Evolutionary conservation across 441 rosid genomes (phyloP).

Genomic region (Melianthus villosus): DNA sequence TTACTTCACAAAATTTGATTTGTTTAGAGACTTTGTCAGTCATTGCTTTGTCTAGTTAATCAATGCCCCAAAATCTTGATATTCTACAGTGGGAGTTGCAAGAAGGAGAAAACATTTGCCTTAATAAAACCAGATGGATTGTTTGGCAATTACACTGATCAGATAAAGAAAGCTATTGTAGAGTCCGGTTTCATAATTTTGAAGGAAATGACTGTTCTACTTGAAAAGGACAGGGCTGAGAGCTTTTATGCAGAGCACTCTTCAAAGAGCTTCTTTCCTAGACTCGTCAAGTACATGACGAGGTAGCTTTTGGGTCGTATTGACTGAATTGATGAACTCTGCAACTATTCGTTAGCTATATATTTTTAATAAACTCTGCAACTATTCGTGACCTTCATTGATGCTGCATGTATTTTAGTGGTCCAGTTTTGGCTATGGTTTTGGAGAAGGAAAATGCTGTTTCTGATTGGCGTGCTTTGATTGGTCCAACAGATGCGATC

Average conservation of each 20-base stretch:
- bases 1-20: too few species aligned
- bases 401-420: conserved; percentile 22
- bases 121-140: conserved; percentile 82
- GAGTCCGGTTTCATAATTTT: conserved; percentile 40
- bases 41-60: too few species aligned
- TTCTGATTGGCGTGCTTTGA: conserved; percentile 60
- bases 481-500: conserved; percentile 63
- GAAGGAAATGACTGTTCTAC: conserved; percentile 32
- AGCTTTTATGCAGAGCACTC: conserved; percentile 65
- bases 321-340: neutral
- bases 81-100: too few species aligned
- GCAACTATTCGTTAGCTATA: neutral
- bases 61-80: too few species aligned
- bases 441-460: conserved; percentile 63
- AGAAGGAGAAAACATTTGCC: conserved; percentile 45
- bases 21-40: too few species aligned
- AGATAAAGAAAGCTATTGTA: conserved; percentile 28
- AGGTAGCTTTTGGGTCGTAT: conserved; percentile 24
- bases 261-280: conserved; percentile 36
- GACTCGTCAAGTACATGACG: conserved; percentile 59
- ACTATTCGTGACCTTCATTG: conserved; percentile 3
- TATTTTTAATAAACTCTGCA: neutral
- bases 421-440: conserved; percentile 62
- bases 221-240: conserved; percentile 37
- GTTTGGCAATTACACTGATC: conserved; percentile 39